Base-by-base conservation (phyloP, 371 early-diverging fungal genomes). In the Nematocida sp. region DNA sequence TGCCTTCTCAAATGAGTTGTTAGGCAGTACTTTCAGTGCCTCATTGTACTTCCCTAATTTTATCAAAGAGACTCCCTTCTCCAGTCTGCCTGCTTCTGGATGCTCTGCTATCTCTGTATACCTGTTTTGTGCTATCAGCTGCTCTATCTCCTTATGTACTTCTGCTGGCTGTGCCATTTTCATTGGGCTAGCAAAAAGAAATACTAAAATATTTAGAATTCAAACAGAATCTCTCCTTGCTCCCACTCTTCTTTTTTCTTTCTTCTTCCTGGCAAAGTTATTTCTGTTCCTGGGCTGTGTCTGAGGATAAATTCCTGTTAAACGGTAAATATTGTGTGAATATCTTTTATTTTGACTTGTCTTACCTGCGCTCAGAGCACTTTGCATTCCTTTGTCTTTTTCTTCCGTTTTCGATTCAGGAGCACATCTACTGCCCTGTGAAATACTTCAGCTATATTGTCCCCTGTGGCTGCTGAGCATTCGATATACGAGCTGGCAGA, bases 361-460 rank as follows among this genome's bases (percentile, higher is more conserved):
- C 38, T 25, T 61, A 43, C 4, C 19, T 37, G 17, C 32, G 31
- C 29, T 52, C 53, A 57, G 25, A 40, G 29, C 9, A 43, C 41
- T 29, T 57, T 57, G 40, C 58, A 57, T n/a, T 21, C 41, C 23
- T 21, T 63, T 51, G 11, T 46, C 53, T 63, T 63, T 57, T 47
- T 78, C 55, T 65, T 61, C 37, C 58, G 48, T 53, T 47, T 75
- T 78, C 55, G 53, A 37, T 75, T 62, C 2, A 74, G 52, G 40
- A 75, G 63, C 37, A 78, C 64, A 13, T 79, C 63, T 11, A 93
- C 94, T 41, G 93, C 94, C 78, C 91, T 90, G 81, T 95, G 94
- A 87, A 95, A 95, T 63, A 95, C 94, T 79, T 95, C 93, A 84
- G 93, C 92, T 64, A 97, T 84, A 2, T 95, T 94, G 79, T 88